Conservation (phyloP, 495 filamentous ascomycete genomes). For the Tuber brumale region DNA sequence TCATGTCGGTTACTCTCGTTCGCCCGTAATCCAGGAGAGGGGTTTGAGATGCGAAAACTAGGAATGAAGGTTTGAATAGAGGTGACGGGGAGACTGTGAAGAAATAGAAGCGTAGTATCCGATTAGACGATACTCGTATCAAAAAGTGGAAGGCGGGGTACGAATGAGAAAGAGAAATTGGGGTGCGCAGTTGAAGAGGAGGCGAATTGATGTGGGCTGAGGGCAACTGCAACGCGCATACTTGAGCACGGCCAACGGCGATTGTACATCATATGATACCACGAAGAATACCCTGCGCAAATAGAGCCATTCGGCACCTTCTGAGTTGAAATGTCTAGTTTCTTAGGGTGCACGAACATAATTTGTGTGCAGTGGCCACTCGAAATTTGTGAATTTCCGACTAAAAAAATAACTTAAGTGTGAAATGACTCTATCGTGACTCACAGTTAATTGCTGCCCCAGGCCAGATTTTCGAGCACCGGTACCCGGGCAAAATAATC, state of each 20-base stretch:
- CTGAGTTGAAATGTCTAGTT: no score
- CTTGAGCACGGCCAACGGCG: background rate
- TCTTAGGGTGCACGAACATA: no score
- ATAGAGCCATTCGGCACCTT: no score
- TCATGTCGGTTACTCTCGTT: background rate
- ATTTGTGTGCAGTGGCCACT: no score
- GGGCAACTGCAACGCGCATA: background rate
- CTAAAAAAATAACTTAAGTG: no score
- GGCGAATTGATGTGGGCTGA: background rate
- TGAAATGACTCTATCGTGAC: no score
- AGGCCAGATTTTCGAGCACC: no score
- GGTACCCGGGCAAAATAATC: no score
- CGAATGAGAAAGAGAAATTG: background rate
- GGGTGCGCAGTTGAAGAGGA: background rate
- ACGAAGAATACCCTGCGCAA: no score
- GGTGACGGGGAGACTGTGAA: background rate
- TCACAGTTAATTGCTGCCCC: background rate
- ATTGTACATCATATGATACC: no score
- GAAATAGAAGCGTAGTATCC: background rate
- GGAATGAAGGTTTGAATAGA: background rate
- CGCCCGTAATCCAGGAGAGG: background rate
- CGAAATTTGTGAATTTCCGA: no score
- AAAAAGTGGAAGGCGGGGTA: background rate
- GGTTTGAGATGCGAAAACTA: background rate
- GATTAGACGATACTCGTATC: background rate